These are phyloP conservation scores for Cryphonectria naterciae DNA, from an alignment of 2,329 filamentous ascomycete genomes.

Conservation along the genomic window DNA sequence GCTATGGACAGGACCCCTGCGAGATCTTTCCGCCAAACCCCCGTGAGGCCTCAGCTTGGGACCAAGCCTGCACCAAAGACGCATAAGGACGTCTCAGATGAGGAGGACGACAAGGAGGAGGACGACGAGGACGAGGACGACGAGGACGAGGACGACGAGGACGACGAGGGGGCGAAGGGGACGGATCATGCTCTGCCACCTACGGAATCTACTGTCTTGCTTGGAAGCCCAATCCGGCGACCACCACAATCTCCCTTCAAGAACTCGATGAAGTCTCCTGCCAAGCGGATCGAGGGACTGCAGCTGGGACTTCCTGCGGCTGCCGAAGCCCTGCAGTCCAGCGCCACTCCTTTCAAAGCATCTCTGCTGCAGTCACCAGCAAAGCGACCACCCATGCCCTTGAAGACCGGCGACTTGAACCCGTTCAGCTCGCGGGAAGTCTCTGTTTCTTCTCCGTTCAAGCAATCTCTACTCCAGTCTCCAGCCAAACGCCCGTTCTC, in stretches of 20 bases:
- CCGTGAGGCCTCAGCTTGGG: slow-evolving; percentile 52
- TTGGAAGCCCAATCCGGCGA: slow-evolving; percentile 62
- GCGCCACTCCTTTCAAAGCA: slow-evolving; percentile 43
- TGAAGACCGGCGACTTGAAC: slow-evolving; percentile 43
- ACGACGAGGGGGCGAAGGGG: slow-evolving; percentile 32
- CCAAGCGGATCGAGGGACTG: slow-evolving; percentile 55
- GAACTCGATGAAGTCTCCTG: slow-evolving; percentile 60
- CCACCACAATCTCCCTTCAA: slow-evolving; percentile 56
- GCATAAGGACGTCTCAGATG: slow-evolving; percentile 37
- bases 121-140: neutral
- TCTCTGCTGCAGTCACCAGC: slow-evolving; percentile 54
- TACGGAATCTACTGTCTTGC: slow-evolving; percentile 44
- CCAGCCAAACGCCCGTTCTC: slow-evolving; percentile 40
- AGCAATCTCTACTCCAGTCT: slow-evolving; percentile 55
- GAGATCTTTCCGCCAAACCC: slow-evolving; percentile 58
- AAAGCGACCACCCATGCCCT: slow-evolving; percentile 52
- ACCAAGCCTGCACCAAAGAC: slow-evolving; percentile 40
- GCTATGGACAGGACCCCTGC: slow-evolving; percentile 55
- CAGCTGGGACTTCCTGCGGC: slow-evolving; percentile 22
- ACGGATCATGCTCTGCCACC: slow-evolving; percentile 34
- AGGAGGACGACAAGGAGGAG: slow-evolving; percentile 33
- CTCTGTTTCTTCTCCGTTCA: slow-evolving; percentile 46
- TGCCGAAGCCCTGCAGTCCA: slow-evolving; percentile 34
- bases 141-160: slow-evolving; percentile 13
- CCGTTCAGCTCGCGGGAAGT: slow-evolving; percentile 34